phyloP scores from a whole-genome alignment of 352 stramenopile species.

The Paralagenidium karlingii region DNA sequence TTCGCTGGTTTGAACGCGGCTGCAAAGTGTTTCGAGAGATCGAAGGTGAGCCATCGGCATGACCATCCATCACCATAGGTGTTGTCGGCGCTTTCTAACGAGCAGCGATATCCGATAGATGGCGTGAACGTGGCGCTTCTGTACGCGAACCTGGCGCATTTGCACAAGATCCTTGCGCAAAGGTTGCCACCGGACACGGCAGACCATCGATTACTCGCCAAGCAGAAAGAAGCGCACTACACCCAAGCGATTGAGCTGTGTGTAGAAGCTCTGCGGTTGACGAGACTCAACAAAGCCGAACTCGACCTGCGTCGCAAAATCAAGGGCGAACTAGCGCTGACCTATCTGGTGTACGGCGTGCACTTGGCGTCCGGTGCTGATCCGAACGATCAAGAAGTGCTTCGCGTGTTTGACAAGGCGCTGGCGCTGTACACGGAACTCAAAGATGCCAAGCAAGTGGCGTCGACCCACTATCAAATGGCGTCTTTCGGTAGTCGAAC shows the following conservation, averaged over 20 bases:
- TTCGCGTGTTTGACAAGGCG: constrained; percentile 58
- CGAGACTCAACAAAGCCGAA: constrained; percentile 62
- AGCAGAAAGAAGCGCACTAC: constrained; percentile 32
- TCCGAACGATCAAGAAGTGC: constrained; percentile 21
- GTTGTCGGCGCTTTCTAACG: too few relatives aligned
- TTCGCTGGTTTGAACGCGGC: constrained; percentile 66
- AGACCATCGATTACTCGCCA: too few relatives aligned
- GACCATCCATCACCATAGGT: too few relatives aligned
- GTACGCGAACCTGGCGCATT: constrained; percentile 63
- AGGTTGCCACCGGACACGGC: too few relatives aligned
- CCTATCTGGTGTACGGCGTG: constrained; percentile 72
- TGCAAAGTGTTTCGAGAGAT: constrained; percentile 73
- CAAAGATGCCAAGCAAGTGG: constrained; percentile 49
- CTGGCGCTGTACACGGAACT: constrained; percentile 66
- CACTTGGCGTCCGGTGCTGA: constrained; percentile 21
- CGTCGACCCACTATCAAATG: constrained; percentile 78
- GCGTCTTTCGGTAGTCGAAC: constrained; percentile 59
- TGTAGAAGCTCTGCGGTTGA: constrained; percentile 32
- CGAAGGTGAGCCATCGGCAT: constrained; percentile 27
- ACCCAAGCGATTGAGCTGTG: constrained; percentile 45
- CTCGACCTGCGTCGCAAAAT: constrained; percentile 49
- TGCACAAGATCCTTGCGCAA: constrained; percentile 79
- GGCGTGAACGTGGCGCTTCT: constrained; percentile 69
- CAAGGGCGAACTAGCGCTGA: constrained; percentile 68
- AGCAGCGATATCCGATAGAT: too few relatives aligned